Base-by-base conservation (phyloP, 495 filamentous ascomycete genomes). In the Penicillium roqueforti region DNA sequence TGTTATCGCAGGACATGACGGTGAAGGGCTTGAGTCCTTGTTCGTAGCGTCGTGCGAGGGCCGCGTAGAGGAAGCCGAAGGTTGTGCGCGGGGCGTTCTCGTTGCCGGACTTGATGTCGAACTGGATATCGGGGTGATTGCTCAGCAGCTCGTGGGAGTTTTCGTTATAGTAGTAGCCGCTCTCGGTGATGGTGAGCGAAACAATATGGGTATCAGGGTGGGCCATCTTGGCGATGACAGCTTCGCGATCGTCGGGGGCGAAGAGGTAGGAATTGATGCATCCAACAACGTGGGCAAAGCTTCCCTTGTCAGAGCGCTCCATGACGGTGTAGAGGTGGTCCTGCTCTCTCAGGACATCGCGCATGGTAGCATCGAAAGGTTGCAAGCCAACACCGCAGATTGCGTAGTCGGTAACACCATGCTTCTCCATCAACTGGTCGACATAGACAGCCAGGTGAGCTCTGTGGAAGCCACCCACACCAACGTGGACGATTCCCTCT, bases 161-260 rank as follows among this genome's bases (percentile, higher is more conserved):
- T 56, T 78, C 75, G 56, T 78, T 78, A 63, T 76, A 76, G 68
- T 75, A 76, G 68, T 78, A 78, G 39, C 75, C 75, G 60, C 72
- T 74, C 62, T 78, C 75, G 53, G 75, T 78, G 65, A 78, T 76
- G 58, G 75, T 78, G 53, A 78, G 71, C 23, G 75, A 78, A 16
- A 78, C 75, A 34, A 78, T 78, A 58, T 70, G 72, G 26, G 75
- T 78, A 62, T 78, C 75, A 0, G 72, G 70, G 59, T 78, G 72
- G 7, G 75, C 75, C 73, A 78, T 75, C 67, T 78, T 78, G 52
- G 68, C 70, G 38, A 78, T 67, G 26, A 76, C 72, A 19, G 73
- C 72, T 54, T 76, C 71, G 49, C 73, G 73, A 55, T 78, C 37
- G 39, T 78, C 75, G 0, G 71, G 72, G 6, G 75, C 75, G 41